phyloP scores from a whole-genome alignment of 192 early-diverging fungal genomes.

The Linnemannia elongata region DNA sequence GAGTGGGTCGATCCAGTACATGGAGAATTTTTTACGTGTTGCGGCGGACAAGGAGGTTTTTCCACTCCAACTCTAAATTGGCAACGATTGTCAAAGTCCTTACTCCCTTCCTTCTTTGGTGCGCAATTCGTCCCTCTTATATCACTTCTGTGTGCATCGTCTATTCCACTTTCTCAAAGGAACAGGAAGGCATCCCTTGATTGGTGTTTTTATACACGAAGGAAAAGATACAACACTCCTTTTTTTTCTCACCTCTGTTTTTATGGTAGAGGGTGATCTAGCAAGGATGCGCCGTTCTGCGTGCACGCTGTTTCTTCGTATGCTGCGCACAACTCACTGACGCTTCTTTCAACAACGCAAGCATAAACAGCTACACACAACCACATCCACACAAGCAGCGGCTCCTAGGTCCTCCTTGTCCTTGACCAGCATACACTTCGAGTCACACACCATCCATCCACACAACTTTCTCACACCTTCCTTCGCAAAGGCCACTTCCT shows the following conservation, averaged over 20 bases:
- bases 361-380: too few relatives aligned
- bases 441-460: too few relatives aligned
- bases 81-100: neutral
- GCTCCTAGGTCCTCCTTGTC: too few relatives aligned
- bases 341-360: too few relatives aligned
- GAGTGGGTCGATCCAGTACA: neutral
- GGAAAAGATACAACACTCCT: neutral
- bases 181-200: neutral
- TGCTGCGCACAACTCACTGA: neutral
- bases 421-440: too few relatives aligned
- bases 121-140: neutral
- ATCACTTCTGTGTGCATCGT: neutral
- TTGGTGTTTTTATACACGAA: neutral
- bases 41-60: neutral
- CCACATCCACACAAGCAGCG: too few relatives aligned
- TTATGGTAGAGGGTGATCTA: neutral
- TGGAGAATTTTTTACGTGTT: neutral
- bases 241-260: neutral
- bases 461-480: too few relatives aligned
- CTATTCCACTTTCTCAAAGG: too few relatives aligned
- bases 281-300: neutral
- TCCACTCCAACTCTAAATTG: neutral
- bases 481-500: too few relatives aligned
- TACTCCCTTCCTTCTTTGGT: constrained; percentile 1
- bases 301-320: neutral